These are phyloP conservation scores for Erodium trifolium DNA, from an alignment of 441 rosid species.

Conservation along the genomic window DNA sequence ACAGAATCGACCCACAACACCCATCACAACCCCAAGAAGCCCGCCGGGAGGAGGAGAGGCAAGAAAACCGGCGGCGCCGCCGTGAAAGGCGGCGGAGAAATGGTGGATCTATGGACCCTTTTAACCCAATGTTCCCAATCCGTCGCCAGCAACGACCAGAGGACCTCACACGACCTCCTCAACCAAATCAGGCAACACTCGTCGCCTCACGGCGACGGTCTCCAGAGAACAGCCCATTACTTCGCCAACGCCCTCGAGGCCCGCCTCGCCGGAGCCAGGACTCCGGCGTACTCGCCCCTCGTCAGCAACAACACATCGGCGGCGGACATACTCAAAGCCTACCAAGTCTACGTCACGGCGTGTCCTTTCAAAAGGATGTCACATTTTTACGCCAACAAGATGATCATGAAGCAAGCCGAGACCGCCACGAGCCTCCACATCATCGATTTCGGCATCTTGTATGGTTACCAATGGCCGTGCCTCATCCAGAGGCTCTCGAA, in stretches of 20 bases:
- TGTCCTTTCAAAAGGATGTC: slow-evolving; percentile 69
- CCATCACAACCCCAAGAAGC: neutral
- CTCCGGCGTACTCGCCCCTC: slow-evolving; percentile 32
- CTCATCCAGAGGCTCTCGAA: slow-evolving; percentile 58
- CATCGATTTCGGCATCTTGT: slow-evolving; percentile 76
- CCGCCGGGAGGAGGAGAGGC: neutral
- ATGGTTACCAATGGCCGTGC: slow-evolving; percentile 97
- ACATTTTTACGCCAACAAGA: slow-evolving; percentile 48
- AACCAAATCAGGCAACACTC: slow-evolving; percentile 64
- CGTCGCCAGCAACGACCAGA: slow-evolving; percentile 55
- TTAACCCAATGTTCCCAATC: slow-evolving; percentile 75
- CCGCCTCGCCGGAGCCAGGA: slow-evolving; percentile 51
- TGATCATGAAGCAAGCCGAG: slow-evolving; percentile 43
- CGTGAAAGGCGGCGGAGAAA: neutral
- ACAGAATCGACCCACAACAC: too few relatives aligned
- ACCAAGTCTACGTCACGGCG: slow-evolving; percentile 39
- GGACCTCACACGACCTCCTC: slow-evolving; percentile 48
- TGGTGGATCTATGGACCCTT: slow-evolving; percentile 56
- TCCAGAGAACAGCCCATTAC: slow-evolving; percentile 64
- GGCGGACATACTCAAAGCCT: slow-evolving; percentile 59
- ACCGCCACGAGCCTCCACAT: slow-evolving; percentile 57
- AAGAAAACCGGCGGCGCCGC: neutral
- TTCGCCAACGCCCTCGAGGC: slow-evolving; percentile 67
- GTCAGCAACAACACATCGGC: slow-evolving; percentile 34
- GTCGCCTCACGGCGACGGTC: slow-evolving; percentile 51